Percentiles rank a stretch among this genome's conserved stretches.
Evolutionary conservation across 805 yeast genomes (phyloP).

Genomic region (Pichia rugopelliculosa): DNA sequence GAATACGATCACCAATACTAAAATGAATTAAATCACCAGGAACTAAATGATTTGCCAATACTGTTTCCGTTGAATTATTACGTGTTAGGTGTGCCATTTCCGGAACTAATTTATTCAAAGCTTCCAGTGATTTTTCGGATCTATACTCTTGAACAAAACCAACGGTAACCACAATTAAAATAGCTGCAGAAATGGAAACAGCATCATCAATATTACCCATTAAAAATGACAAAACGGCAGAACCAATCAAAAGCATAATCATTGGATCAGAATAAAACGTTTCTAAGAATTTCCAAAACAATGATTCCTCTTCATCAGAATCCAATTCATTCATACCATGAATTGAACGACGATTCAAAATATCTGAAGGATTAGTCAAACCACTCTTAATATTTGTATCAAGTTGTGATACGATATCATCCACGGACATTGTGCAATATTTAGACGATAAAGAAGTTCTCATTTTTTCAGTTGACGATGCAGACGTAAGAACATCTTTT

Average conservation of each 20-base stretch:
- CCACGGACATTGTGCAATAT: conserved; percentile 54
- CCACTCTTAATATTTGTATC: conserved; percentile 58
- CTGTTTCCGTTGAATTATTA: conserved; percentile 69
- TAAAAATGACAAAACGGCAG: conserved; percentile 77
- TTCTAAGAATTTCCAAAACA: conserved; percentile 63
- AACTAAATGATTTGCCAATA: conserved; percentile 78
- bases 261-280: conserved; percentile 88
- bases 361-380: conserved; percentile 60
- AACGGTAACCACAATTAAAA: conserved; percentile 87
- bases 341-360: conserved; percentile 57
- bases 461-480: conserved; percentile 14
- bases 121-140: conserved; percentile 90
- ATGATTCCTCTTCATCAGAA: conserved; percentile 68
- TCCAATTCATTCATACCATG: conserved; percentile 79
- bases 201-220: conserved; percentile 98
- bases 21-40: conserved; percentile 95
- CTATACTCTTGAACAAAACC: conserved; percentile 97
- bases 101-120: conserved; percentile 87
- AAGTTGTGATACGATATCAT: conserved; percentile 57
- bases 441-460: conserved; percentile 38
- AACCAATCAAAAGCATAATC: conserved; percentile 79
- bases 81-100: conserved; percentile 93
- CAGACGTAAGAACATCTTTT: conserved; percentile 10
- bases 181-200: conserved; percentile 86
- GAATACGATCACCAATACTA: conserved; percentile 89